Evolutionary conservation across 2,329 filamentous ascomycete species (phyloP), one percentile per base, ranked within the genome.

Genomic region (Diaporthe capsici): DNA sequence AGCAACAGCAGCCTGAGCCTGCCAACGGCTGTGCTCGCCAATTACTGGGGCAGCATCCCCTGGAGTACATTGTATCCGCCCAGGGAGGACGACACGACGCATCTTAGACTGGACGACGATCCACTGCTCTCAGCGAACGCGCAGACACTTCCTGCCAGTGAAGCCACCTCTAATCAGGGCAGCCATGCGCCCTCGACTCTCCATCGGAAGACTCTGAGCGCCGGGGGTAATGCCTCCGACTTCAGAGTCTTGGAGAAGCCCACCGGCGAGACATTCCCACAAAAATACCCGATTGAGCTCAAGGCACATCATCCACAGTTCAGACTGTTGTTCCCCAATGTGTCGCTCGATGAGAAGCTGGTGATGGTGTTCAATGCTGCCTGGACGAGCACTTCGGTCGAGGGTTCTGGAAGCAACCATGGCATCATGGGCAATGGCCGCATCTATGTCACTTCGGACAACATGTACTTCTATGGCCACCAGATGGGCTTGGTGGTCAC

Each of bases 381-480:
- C 0, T 99, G 97, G 95, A 87, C 85, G 57, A 91, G 89, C 78
- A 87, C 88, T 25, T 84, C 86, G 13, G 84, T 85, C 34, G 84
- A 86, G 25, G 82, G 84, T n/a, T 84, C 86, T 10, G 83, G 84
- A 2, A 83, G 84, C 4, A 83, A 82, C 72, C 85, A 85, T 22
- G 83, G 81, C 76, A 95, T 98, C 79, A 85, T 88, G 31, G 89
- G 90, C 25, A 90, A 90, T 73, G 90, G 97, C 0, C 92, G 97
- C 72, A 92, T 98, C 34, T 99, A 97, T 82, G 92, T 98, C 76
- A 98, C 96, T 0, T 89, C 93, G 0, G 92, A 93, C 77, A 94
- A 96, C 78, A 92, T 99, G 82, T 98, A 98, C 84, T 98, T 99
- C 82, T 99, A 98, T 84, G 97, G 96, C 80, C 94, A 98, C 81